phyloP scores from a whole-genome alignment of 345 rosid species.

The Populus pruinosa region DNA sequence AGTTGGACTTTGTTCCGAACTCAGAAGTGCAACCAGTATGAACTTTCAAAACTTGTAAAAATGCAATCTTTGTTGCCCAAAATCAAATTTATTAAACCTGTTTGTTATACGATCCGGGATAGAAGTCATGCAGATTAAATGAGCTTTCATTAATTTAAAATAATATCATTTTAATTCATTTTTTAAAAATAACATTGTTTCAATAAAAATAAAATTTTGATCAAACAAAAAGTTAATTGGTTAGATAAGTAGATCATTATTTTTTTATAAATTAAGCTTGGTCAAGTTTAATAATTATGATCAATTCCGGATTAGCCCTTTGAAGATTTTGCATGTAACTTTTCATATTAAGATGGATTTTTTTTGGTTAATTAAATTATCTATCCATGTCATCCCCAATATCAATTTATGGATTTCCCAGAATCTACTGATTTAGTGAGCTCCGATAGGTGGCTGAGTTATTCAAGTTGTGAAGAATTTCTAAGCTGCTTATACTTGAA shows the following conservation, averaged over 20 bases:
- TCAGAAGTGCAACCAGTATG: not conserved
- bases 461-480: not conserved
- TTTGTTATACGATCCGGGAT: too few relatives aligned
- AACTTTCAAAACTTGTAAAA: not conserved
- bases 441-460: not conserved
- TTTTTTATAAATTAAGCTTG: too few relatives aligned
- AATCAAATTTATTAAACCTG: too few relatives aligned
- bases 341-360: not conserved
- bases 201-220: too few relatives aligned
- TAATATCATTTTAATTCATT: too few relatives aligned
- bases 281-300: too few relatives aligned
- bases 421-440: not conserved
- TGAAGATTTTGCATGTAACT: slow-evolving; percentile 6
- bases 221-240: too few relatives aligned
- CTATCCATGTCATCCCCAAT: not conserved
- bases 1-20: not conserved
- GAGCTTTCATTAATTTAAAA: too few relatives aligned
- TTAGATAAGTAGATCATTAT: too few relatives aligned
- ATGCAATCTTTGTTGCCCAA: not conserved
- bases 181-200: too few relatives aligned
- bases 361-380: not conserved
- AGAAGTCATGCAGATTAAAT: too few relatives aligned
- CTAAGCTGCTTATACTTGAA: not conserved
- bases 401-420: not conserved
- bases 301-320: not conserved